Conservation (phyloP, 306 rosid species). For the Leucaena leucocephala region DNA sequence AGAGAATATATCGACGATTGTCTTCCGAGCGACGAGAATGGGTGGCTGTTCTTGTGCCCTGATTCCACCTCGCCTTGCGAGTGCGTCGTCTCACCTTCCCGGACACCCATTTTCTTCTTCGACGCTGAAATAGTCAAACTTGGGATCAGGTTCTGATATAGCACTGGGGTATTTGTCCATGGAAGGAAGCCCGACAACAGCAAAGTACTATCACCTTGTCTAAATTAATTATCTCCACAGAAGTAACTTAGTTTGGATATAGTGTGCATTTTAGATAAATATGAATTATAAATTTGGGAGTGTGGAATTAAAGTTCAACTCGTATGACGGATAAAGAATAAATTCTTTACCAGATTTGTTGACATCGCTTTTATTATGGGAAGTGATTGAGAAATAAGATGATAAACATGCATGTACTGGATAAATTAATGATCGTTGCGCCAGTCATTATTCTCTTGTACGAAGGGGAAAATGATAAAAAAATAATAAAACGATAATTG, state of each 20-base stretch:
- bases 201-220: background rate
- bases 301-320: background rate
- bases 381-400: background rate
- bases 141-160: background rate
- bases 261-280: background rate
- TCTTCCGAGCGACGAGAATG: conserved; percentile 59
- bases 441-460: background rate
- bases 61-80: conserved; percentile 52
- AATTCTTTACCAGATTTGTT: background rate
- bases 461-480: background rate
- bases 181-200: background rate
- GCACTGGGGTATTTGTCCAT: background rate
- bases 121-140: background rate
- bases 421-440: too few species aligned
- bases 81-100: conserved; percentile 46
- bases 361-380: background rate
- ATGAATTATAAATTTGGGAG: background rate
- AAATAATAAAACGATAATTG: too few species aligned
- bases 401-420: background rate
- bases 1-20: conserved; percentile 79
- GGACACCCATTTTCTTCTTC: conserved; percentile 45
- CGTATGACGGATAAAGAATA: background rate
- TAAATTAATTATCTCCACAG: too few species aligned
- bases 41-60: conserved; percentile 37
- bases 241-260: background rate